A percentile compares a stretch with the other conserved stretches of the same genome.
Evolutionary conservation across 495 filamentous ascomycete genomes (phyloP).

Genomic region (Lasiosphaeria miniovina): DNA sequence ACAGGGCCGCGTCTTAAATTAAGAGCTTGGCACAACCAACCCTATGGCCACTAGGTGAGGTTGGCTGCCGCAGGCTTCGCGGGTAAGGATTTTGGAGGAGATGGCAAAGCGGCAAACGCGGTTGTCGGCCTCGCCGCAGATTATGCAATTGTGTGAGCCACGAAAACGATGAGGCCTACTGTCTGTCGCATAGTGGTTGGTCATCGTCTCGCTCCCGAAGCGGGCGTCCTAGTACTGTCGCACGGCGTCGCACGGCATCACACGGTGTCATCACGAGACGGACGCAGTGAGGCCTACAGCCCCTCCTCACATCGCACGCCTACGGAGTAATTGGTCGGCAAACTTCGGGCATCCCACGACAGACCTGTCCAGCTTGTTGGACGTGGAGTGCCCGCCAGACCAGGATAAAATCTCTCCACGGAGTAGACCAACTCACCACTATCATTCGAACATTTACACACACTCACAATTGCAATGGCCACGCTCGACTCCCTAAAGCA

Average conservation of each 20-base stretch:
- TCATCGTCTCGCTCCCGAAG: background rate
- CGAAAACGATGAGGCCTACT: slow-evolving; percentile 1
- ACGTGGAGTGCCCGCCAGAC: background rate
- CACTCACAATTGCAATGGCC: slow-evolving; percentile 38
- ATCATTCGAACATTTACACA: background rate
- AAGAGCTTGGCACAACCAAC: background rate
- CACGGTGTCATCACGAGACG: background rate
- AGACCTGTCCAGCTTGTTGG: background rate
- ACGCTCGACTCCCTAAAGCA: slow-evolving; percentile 49
- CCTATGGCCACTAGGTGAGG: background rate
- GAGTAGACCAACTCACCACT: background rate
- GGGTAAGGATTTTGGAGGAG: background rate
- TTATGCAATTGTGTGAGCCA: background rate
- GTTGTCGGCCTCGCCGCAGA: background rate
- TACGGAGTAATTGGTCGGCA: background rate
- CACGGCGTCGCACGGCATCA: too few relatives aligned
- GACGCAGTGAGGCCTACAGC: slow-evolving; percentile 2
- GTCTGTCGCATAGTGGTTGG: background rate
- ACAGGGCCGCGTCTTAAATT: background rate
- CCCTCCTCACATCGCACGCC: background rate
- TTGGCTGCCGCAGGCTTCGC: background rate
- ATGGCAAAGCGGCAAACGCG: background rate
- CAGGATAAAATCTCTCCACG: background rate
- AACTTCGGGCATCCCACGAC: background rate
- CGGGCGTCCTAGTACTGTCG: background rate